Conservation (phyloP, 768 basidiomycete species). For the Suillus bovinus region DNA sequence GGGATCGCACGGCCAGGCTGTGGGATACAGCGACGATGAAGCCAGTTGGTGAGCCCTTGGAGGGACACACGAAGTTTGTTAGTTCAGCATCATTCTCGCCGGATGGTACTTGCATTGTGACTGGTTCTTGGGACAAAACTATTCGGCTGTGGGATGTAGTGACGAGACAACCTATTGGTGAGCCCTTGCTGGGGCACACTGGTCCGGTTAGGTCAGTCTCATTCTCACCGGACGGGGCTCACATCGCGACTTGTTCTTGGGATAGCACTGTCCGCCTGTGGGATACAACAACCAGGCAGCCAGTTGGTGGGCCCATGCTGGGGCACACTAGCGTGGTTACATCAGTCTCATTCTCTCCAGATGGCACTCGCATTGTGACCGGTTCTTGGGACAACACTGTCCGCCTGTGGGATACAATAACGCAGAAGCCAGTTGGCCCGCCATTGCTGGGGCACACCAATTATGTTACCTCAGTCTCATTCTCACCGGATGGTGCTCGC, state of each 20-base stretch:
- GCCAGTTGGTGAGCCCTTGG: neutral
- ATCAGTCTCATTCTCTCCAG: conserved; percentile 5
- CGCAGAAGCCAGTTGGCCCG: neutral
- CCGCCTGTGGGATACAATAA: conserved; percentile 4
- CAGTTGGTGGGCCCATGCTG: neutral
- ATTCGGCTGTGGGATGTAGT: neutral
- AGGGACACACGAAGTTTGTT: too few species aligned
- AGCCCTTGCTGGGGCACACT: neutral
- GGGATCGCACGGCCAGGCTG: too few species aligned
- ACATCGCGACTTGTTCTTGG: neutral
- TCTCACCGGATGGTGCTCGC: conserved; percentile 1
- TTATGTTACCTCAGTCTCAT: neutral
- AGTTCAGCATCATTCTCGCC: conserved; percentile 4
- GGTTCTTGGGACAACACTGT: conserved; percentile 6
- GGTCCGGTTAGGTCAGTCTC: neutral
- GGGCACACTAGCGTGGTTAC: neutral
- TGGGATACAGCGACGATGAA: neutral
- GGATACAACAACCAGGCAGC: neutral
- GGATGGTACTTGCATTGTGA: neutral
- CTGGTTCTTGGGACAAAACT: neutral
- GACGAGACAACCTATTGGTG: neutral
- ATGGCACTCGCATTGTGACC: neutral
- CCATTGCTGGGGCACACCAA: conserved; percentile 1
- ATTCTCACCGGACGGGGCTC: conserved; percentile 2
- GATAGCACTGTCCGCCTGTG: neutral